Percentiles rank a stretch among this genome's conserved stretches.
phyloP scores from a whole-genome alignment of 805 yeast genomes.

The Starmerella vaccinii region DNA sequence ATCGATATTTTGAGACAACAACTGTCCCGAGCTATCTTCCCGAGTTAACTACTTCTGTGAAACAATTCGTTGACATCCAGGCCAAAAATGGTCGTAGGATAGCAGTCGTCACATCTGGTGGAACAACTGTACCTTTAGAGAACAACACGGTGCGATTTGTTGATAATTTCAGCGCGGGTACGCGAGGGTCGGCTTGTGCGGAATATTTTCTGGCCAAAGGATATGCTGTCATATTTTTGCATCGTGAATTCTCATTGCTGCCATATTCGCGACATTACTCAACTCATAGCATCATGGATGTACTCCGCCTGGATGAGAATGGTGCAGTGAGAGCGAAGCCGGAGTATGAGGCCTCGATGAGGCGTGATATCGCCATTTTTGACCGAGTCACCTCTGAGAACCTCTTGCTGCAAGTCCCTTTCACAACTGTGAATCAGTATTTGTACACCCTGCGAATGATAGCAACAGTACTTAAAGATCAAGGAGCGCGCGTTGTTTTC shows the following conservation, averaged over 20 bases:
- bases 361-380: conserved; percentile 42
- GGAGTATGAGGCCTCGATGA: conserved; percentile 52
- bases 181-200: conserved; percentile 93
- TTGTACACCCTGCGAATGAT: conserved; percentile 67
- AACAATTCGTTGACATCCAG: conserved; percentile 54
- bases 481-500: conserved; percentile 47
- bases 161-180: conserved; percentile 95
- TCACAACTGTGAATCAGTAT: conserved; percentile 91
- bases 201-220: conserved; percentile 78
- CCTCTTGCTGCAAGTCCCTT: conserved; percentile 63
- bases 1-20: conserved; percentile 68
- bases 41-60: conserved; percentile 47
- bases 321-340: conserved; percentile 49
- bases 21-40: conserved; percentile 64
- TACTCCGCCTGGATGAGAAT: conserved; percentile 46
- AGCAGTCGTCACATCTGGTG: conserved; percentile 88
- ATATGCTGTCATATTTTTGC: conserved; percentile 85
- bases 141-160: conserved; percentile 93
- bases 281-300: conserved; percentile 79
- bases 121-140: conserved; percentile 95
- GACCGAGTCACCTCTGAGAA: conserved; percentile 40
- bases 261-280: conserved; percentile 87
- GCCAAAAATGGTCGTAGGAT: conserved; percentile 36
- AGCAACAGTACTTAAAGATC: conserved; percentile 48
- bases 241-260: conserved; percentile 79